Base-by-base conservation (phyloP, 441 rosid species). In the Bocquillonia castaneifolia region DNA sequence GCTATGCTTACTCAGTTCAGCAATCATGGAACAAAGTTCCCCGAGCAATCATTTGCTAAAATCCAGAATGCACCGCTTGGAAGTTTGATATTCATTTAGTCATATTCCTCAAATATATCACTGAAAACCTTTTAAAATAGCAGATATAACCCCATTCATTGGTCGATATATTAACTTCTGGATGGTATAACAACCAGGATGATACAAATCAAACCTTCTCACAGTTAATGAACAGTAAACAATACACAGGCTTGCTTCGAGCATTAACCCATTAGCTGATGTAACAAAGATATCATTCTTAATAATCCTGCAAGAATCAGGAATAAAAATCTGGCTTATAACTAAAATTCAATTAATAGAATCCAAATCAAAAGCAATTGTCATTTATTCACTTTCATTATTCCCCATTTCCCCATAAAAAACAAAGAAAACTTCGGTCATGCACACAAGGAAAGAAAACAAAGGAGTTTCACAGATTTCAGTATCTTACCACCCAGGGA, bases 211-310 rank as follows among this genome's bases (percentile, higher is more conserved):
- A 14, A 20, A 14, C 20, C 9, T 20, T n/a, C 51, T 2, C 20
- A 60, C 2, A 39, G 5, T 61, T 51, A 32, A 61, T 42, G 14
- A 61, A 37, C 23, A n/a, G 20, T 1, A 56, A 18, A 25, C 34
- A 37, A 52, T n/a, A n/a, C n/a, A n/a, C n/a, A n/a, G n/a, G 64
- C 47, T 59, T 59, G 48, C 50, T 60, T 39, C 20, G 9, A 60
- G 50, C 64, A 60, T 60, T 17, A 60, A 39, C 39, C 15, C n/a
- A 17, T 5, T 13, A 39, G 22, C 44, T 60, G 25, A 28, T 45
- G 8, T 37, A 14, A 13, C 34, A 25, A 10, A 23, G 50, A 39
- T 32, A 42, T 26, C 28, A 26, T 60, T 28, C 36, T 26, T 20
- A 31, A 48, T 12, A 36, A 48, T 23, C 18, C 53, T 32, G 26